Base-by-base conservation (phyloP, 345 rosid species). In the Salix dunnii region DNA sequence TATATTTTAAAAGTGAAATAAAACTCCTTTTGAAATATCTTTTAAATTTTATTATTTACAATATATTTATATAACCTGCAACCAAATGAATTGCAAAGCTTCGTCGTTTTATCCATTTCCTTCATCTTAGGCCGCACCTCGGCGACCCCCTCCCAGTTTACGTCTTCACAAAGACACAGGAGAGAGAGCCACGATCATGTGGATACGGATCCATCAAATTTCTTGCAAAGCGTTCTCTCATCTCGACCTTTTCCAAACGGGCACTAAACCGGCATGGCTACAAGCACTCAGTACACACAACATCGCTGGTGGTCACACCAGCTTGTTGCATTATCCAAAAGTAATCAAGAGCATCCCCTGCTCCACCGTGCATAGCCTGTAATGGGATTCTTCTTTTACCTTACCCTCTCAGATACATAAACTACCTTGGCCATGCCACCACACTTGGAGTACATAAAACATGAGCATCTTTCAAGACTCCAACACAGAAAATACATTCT, bases 401-500 rank as follows among this genome's bases (percentile, higher is more conserved):
- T 86, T 25, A 85, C 77, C 55, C 80, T 76, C 80, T 82, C 89
- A 36, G 91, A 92, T 53, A 92, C 84, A 65, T 85, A 85, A 80
- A 89, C 18, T 1, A 90, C 91, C 77, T 89, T 88, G 74, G 90
- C 94, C 16, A 90, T 76, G 66, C 85, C 82, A 67, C 96, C 96
- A 67, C 97, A 89, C 75, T 92, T 89, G 1, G 91, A 85, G n/a
- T n/a, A n/a, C n/a, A n/a, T 85, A 90, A 74, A 2, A 75, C 46
- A 53, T 76, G 73, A 61, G 91, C 92, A 51, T 88, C 87, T 10
- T 77, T 85, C 90, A 92, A 81, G 49, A 75, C 84, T 6, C 90
- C 91, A 86, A 77, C 88, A 91, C 80, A 89, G 84, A 42, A 85
- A 86, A 76, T 88, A 89, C 95, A 92, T 80, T 49, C 96, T 87